A percentile compares a stretch with the other conserved stretches of the same genome.
phyloP scores from a whole-genome alignment of 257 asterid genomes.

The Scutellaria baicalensis region DNA sequence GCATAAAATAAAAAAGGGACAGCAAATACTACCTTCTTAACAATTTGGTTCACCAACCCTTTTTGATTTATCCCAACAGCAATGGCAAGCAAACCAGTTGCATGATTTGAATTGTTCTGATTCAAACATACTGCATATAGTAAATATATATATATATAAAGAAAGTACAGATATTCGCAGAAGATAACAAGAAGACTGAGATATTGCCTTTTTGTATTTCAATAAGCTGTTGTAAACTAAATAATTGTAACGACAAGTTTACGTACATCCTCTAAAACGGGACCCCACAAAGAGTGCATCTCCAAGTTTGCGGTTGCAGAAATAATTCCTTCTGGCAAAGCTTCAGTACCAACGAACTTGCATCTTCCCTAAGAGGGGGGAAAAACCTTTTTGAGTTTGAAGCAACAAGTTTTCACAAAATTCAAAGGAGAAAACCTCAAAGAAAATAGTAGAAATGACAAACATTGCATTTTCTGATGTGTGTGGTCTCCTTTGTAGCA shows the following conservation, averaged over 20 bases:
- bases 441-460: conserved; percentile 5
- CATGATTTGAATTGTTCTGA: conserved; percentile 36
- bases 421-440: not conserved
- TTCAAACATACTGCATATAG: conserved; percentile 2
- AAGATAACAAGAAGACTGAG: not conserved
- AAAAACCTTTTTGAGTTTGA: not conserved
- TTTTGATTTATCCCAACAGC: conserved; percentile 88
- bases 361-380: conserved; percentile 38
- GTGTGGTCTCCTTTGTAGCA: conserved; percentile 1
- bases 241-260: conserved; percentile 6
- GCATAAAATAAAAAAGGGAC: not conserved
- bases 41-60: conserved; percentile 49
- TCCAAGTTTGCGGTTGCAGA: conserved; percentile 58
- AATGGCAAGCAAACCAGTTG: conserved; percentile 59
- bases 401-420: not conserved
- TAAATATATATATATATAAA: not conserved
- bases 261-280: conserved; percentile 40
- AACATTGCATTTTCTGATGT: conserved; percentile 43
- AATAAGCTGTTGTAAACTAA: not conserved
- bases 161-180: not conserved
- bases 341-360: conserved; percentile 50
- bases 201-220: not conserved
- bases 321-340: conserved; percentile 71
- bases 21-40: conserved; percentile 48
- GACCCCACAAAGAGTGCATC: conserved; percentile 74